Conservation (phyloP, 805 yeast species). For the Lipomyces chichibuensis region DNA sequence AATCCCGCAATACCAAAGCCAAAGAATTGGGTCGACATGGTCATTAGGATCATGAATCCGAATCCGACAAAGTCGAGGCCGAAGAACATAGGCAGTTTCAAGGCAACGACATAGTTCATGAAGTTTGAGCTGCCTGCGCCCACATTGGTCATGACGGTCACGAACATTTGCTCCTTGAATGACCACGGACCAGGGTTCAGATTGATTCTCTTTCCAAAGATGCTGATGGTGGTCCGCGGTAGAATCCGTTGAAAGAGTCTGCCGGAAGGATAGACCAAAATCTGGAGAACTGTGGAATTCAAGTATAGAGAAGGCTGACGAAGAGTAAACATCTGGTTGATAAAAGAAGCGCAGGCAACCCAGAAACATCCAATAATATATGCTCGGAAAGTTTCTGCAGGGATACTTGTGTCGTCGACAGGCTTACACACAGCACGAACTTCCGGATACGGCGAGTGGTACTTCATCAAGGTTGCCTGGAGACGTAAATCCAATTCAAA, state of each 20-base stretch:
- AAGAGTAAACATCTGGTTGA: constrained; percentile 60
- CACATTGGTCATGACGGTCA: constrained; percentile 48
- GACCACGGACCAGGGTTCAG: constrained; percentile 67
- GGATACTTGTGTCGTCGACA: constrained; percentile 50
- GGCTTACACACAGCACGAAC: constrained; percentile 56
- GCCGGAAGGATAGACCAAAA: constrained; percentile 65
- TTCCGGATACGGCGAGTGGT: constrained; percentile 49
- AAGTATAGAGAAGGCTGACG: constrained; percentile 58
- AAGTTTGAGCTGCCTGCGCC: constrained; percentile 2
- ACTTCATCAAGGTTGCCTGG: constrained; percentile 17
- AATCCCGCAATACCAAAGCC: constrained; percentile 72
- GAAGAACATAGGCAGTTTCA: constrained; percentile 37
- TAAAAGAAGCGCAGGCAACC: constrained; percentile 58
- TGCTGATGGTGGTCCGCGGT: constrained; percentile 50
- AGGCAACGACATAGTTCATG: constrained; percentile 10
- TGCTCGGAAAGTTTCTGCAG: constrained; percentile 56
- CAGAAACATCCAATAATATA: constrained; percentile 55
- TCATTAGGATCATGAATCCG: constrained; percentile 58
- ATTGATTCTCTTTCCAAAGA: constrained; percentile 48
- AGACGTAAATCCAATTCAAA: constrained; percentile 20
- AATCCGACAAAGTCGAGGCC: constrained; percentile 46
- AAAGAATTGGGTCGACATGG: constrained; percentile 59
- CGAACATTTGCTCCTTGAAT: constrained; percentile 65
- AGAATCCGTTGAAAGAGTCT: constrained; percentile 47
- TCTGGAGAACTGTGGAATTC: constrained; percentile 58